phyloP scores from a whole-genome alignment of 805 yeast species.

The Metschnikowia shivogae region DNA sequence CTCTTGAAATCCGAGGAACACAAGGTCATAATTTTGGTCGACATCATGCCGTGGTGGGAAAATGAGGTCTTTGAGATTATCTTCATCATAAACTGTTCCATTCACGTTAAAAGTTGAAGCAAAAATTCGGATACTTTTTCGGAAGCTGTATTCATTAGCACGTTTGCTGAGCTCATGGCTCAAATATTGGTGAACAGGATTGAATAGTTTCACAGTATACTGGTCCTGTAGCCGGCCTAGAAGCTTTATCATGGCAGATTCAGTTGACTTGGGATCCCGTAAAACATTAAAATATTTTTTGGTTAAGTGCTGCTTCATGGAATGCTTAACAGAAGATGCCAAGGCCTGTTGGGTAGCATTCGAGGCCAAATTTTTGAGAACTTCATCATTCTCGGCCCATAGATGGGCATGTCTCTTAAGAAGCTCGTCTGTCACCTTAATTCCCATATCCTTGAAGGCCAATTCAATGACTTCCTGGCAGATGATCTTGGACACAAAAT shows the following conservation, averaged over 20 bases:
- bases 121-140: constrained; percentile 39
- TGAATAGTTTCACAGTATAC: constrained; percentile 39
- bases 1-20: constrained; percentile 85
- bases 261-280: constrained; percentile 35
- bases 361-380: constrained; percentile 35
- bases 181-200: constrained; percentile 54
- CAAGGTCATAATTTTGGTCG: constrained; percentile 55
- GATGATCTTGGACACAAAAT: constrained; percentile 42
- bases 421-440: constrained; percentile 31
- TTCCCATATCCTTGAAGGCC: constrained; percentile 43
- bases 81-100: constrained; percentile 41
- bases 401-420: constrained; percentile 37
- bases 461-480: constrained; percentile 46
- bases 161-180: constrained; percentile 38
- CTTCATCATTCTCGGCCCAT: constrained; percentile 47
- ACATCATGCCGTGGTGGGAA: constrained; percentile 37
- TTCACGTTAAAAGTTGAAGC: constrained; percentile 55
- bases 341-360: constrained; percentile 43
- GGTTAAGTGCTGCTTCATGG: constrained; percentile 33
- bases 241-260: constrained; percentile 43
- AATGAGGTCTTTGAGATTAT: constrained; percentile 41
- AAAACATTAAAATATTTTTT: constrained; percentile 41
- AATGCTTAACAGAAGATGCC: constrained; percentile 27
- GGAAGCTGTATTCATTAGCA: constrained; percentile 37
- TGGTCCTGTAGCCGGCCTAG: constrained; percentile 48